Evolutionary conservation across 257 asterid genomes (phyloP).

Genomic region (Salvia splendens): DNA sequence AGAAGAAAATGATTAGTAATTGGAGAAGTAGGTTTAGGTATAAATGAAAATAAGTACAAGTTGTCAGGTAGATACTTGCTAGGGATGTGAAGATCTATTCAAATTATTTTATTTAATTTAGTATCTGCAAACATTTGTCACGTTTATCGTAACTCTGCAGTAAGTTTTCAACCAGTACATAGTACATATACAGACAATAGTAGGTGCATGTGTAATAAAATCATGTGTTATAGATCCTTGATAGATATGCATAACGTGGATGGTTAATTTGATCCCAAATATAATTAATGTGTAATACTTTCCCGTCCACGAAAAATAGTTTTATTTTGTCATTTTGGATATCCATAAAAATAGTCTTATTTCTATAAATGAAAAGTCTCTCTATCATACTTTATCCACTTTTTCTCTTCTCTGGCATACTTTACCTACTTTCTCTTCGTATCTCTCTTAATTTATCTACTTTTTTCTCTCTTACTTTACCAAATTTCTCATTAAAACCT

Average conservation of each 20-base stretch:
- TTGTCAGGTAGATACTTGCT: neutral
- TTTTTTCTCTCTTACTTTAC: no score
- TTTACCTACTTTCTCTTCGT: no score
- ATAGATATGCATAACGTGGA: constrained; percentile 14
- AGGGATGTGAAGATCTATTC: constrained; percentile 18
- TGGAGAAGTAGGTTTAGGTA: neutral
- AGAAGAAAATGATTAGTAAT: constrained; percentile 1
- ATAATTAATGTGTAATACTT: no score
- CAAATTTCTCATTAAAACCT: no score
- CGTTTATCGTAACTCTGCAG: neutral
- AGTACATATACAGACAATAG: neutral
- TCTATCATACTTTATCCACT: no score
- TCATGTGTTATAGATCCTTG: constrained; percentile 7
- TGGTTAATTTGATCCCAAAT: constrained; percentile 9
- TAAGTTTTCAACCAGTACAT: constrained; percentile 32
- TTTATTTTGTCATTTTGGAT: no score
- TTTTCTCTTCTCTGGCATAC: no score
- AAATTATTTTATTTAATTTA: neutral
- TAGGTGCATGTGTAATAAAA: neutral
- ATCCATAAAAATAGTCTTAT: no score
- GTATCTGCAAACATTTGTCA: neutral
- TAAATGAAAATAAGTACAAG: no score
- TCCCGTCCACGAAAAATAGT: no score
- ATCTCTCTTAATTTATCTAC: no score
- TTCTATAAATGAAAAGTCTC: no score